phyloP scores from a whole-genome alignment of 164 flowering plant genomes.

The Akebia trifoliata region DNA sequence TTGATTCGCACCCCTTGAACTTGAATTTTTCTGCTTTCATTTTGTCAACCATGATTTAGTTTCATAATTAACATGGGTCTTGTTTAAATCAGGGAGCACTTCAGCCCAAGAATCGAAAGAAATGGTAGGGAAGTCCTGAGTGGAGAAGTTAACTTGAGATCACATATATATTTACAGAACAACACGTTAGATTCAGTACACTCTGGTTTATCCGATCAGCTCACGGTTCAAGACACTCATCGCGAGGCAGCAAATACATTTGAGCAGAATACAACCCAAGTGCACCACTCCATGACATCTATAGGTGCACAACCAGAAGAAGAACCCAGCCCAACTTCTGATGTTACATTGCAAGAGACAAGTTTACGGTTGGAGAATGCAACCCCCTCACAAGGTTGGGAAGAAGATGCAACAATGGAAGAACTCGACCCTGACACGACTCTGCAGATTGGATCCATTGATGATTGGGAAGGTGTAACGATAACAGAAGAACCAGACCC shows the following conservation, averaged over 20 bases:
- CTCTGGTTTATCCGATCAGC: constrained; percentile 11
- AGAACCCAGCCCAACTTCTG: constrained; percentile 10
- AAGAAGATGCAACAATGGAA: constrained; percentile 13
- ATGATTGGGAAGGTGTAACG: constrained; percentile 25
- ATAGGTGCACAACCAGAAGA: constrained; percentile 28
- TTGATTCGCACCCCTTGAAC: background rate
- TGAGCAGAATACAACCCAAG: constrained; percentile 11
- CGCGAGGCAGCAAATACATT: constrained; percentile 13
- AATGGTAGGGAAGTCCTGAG: constrained; percentile 4
- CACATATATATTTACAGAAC: constrained; percentile 1
- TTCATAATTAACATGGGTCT: background rate
- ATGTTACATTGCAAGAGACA: constrained; percentile 6
- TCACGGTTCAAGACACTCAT: constrained; percentile 7
- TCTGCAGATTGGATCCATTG: constrained; percentile 12
- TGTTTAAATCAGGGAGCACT: constrained; percentile 43
- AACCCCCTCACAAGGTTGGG: constrained; percentile 5
- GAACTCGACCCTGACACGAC: constrained; percentile 19
- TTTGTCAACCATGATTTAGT: background rate
- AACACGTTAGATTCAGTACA: constrained; percentile 8
- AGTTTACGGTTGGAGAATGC: constrained; percentile 10
- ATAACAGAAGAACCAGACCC: constrained; percentile 26
- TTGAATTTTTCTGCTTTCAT: background rate
- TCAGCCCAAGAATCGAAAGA: constrained; percentile 21
- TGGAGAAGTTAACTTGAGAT: constrained; percentile 14
- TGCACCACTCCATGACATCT: constrained; percentile 13